Percentiles rank a stretch among this genome's conserved stretches.
Evolutionary conservation across 179 eudicot genomes (phyloP).

Genomic region (Pouteria campechiana): DNA sequence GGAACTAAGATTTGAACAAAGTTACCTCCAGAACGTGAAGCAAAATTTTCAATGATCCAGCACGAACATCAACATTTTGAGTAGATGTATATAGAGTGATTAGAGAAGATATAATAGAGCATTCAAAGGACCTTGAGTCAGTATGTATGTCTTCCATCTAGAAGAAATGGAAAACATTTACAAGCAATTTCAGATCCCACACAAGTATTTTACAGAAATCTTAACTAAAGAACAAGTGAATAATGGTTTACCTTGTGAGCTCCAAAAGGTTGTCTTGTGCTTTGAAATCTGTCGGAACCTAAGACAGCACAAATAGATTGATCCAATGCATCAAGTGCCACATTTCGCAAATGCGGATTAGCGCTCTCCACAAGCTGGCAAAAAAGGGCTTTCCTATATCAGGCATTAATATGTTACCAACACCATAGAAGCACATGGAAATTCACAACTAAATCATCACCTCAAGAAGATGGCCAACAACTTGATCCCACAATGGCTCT

Average conservation of each 20-base stretch:
- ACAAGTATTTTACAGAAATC: no score
- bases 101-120: conserved; percentile 78
- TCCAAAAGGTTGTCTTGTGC: no score
- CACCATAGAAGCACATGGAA: no score
- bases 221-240: no score
- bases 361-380: conserved; percentile 81
- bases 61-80: conserved; percentile 69
- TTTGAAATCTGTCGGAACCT: conserved; percentile 78
- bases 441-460: no score
- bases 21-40: conserved; percentile 93
- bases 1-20: neutral
- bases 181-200: no score
- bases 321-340: conserved; percentile 91
- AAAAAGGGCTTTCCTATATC: no score
- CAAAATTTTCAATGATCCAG: conserved; percentile 79
- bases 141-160: conserved; percentile 30
- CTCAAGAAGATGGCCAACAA: conserved; percentile 81
- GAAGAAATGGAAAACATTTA: no score
- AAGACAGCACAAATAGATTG: conserved; percentile 86
- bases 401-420: no score
- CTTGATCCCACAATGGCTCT: conserved; percentile 92
- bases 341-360: conserved; percentile 51
- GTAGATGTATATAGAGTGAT: conserved; percentile 62
- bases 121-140: conserved; percentile 63
- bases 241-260: no score